Evolutionary conservation across 306 rosid species (phyloP), one percentile per base, ranked within the genome.

Genomic region (Dryas drummondii): DNA sequence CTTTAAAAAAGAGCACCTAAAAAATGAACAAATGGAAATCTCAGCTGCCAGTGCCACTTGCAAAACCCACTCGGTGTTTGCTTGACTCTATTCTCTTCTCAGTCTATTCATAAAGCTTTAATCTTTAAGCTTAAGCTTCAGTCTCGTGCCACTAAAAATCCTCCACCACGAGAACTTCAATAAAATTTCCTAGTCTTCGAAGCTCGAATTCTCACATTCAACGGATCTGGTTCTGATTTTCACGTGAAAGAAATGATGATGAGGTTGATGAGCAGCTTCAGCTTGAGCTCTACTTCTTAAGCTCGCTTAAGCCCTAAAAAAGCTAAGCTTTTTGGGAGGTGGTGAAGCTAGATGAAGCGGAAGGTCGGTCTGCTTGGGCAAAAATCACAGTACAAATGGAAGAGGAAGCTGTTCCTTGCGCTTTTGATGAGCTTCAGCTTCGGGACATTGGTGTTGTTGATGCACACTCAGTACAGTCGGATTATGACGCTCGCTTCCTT

Each of bases 381-480:
- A 85, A 90, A 85, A 80, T 68, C 87, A 37, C 76, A 77, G 72
- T 78, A 81, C 40, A 91, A 70, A 91, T 96, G 97, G 99, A 89
- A 75, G 90, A 86, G 87, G 90, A 96, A 84, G 79, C 72, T 89
- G 12, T 79, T 87, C 17, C 73, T 68, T 69, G 59, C 80, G 79
- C 9, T 90, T 7, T 65, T 96, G 71, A 60, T 87, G 66, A 87
- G 84, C 53, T 53, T 96, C 68, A 92, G 94, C 74, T 89, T 92
- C 56, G 97, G 88, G 56, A 86, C 92, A 60, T 81, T 92, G 81
- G 65, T 88, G 62, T 65, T 86, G 53, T 51, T 79, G 76, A 86
- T 91, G 88, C 99, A 92, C 86, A 86, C 79, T 70, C 88, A 70
- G 82, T 92, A 78, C 83, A 76, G 84, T 82, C 85, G 85, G 80